Base-by-base conservation (phyloP, 192 early-diverging fungal species). In the Coemansia sp. region DNA sequence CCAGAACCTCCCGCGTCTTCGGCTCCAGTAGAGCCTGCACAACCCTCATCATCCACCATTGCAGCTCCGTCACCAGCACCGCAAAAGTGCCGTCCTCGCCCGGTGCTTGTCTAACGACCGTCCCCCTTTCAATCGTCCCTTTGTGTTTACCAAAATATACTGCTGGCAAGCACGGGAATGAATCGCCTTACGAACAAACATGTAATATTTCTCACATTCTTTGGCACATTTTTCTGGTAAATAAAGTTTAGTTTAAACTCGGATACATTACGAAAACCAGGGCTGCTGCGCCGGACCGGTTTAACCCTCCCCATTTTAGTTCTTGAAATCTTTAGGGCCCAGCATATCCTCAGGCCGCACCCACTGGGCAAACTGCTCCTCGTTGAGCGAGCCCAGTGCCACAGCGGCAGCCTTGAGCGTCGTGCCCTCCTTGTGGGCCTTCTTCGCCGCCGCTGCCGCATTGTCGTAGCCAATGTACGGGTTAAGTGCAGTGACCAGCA, bases 401-500 rank as follows among this genome's bases (percentile, higher is more conserved):
- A 99, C 83, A 27, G 93, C 92, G n/a, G 96, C 91, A 76, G 96
- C 88, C 88, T 96, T 96, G 62, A 97, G 85, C 19, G 89, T 87
- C 15, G 86, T 88, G 43, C 84, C 86, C 67, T 86, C 94, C 81
- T 95, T 93, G 85, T 96, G 93, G 27, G 96, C 94, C 84, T 95
- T 95, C 88, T 99, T 99, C 58, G 97, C 96, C 37, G 89, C 89
- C 68, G 93, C 89, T 55, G 97, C 95, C 22, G 97, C 96, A 25
- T 93, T 89, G 65, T 90, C 89, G 58, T 90, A 90, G 62, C 95
- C 97, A 84, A 99, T 97, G 71, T 97, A 84, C 32, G 94, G 94
- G 87, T 99, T 99, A 43, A 99, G 85, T 17, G 97, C 96, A 58
- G 97, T 99, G 53, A 99, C 97, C 67, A 99, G 87, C 97, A 98